Evolutionary conservation across 2,329 filamentous ascomycete genomes (phyloP).

Genomic region (Talaromyces sp.): DNA sequence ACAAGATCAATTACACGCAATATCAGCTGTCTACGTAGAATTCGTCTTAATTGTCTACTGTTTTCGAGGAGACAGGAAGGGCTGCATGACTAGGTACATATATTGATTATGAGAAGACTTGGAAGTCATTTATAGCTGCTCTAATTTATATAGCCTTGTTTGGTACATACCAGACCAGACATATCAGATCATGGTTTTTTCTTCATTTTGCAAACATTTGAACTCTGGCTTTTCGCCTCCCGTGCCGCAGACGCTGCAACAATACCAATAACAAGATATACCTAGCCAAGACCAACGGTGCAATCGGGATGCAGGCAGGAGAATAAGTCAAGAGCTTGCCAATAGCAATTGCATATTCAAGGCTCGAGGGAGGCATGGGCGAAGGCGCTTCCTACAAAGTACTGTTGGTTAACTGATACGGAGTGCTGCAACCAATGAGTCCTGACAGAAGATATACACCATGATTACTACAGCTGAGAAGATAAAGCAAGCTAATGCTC

Average conservation of each 20-base stretch:
- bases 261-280: neutral
- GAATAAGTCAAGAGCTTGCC: neutral
- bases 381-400: neutral
- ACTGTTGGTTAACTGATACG: neutral
- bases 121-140: too few relatives aligned
- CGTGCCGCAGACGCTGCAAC: neutral
- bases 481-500: neutral
- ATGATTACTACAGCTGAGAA: neutral
- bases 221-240: too few relatives aligned
- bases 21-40: neutral
- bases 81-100: too few relatives aligned
- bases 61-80: neutral
- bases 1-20: neutral
- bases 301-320: neutral
- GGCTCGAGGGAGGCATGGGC: neutral
- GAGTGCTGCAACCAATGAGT: neutral
- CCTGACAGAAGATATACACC: neutral
- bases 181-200: neutral
- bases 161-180: too few relatives aligned
- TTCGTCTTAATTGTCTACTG: neutral
- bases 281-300: neutral
- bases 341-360: neutral
- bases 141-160: too few relatives aligned
- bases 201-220: neutral
- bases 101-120: too few relatives aligned